These are phyloP conservation scores for Xylariaceae sp. DNA, from an alignment of 2,329 filamentous ascomycete genomes.

Conservation along the genomic window DNA sequence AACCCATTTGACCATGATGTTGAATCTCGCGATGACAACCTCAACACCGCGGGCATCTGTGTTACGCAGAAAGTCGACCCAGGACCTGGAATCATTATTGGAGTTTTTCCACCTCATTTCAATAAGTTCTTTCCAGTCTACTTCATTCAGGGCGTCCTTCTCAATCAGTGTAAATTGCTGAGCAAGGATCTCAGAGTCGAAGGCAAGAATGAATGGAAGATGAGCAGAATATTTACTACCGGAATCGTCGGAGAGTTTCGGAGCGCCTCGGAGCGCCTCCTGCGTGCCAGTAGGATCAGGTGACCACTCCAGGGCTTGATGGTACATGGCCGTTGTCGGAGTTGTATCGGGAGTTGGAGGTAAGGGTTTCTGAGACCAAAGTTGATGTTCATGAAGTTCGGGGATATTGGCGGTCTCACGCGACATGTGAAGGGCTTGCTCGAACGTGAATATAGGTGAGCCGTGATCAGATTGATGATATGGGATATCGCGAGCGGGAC, in stretches of 20 bases:
- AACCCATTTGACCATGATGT: constrained; percentile 84
- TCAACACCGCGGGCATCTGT: constrained; percentile 72
- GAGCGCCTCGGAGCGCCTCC: constrained; percentile 33
- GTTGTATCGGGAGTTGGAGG: constrained; percentile 48
- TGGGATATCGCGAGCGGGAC: constrained; percentile 10
- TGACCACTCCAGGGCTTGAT: constrained; percentile 26
- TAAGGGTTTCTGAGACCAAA: constrained; percentile 40
- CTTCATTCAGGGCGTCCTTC: constrained; percentile 79
- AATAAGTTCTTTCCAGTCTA: constrained; percentile 84
- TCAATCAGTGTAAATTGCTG: constrained; percentile 84
- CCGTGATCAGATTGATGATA: constrained; percentile 3
- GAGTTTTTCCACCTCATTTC: constrained; percentile 77
- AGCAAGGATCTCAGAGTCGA: constrained; percentile 72
- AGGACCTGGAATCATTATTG: constrained; percentile 64
- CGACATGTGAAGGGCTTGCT: constrained; percentile 42
- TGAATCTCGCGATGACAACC: constrained; percentile 81
- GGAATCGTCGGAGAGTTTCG: constrained; percentile 22
- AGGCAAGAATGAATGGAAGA: constrained; percentile 75
- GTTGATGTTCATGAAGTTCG: constrained; percentile 35
- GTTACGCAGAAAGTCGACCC: constrained; percentile 75
- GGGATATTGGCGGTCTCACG: constrained; percentile 34
- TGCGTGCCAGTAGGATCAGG: constrained; percentile 29
- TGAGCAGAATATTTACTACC: constrained; percentile 50
- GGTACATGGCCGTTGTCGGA: constrained; percentile 37
- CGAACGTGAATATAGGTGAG: constrained; percentile 43